Conservation (phyloP, 83 land plant genomes). For the Picea abies region DNA sequence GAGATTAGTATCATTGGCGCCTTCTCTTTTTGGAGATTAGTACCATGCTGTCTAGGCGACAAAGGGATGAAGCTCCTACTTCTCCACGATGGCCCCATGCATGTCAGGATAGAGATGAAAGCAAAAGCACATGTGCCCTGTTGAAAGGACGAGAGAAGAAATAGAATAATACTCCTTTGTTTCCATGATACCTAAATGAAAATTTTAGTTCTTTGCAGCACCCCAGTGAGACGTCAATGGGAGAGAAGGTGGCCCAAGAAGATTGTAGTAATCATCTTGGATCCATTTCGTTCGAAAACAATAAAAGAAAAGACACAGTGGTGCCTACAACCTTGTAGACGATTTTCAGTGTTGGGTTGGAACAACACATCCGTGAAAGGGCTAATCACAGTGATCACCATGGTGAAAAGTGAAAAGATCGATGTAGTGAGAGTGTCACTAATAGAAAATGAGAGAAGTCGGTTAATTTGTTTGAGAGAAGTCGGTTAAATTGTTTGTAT, state of each 20-base stretch:
- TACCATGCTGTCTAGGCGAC: not conserved
- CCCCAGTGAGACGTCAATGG: not conserved
- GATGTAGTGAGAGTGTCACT: not conserved
- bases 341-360: too few species aligned
- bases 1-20: not conserved
- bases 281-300: not conserved
- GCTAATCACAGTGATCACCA: not conserved
- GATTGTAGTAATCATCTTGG: not conserved
- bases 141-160: not conserved
- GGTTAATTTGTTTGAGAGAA: not conserved
- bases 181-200: not conserved
- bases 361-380: too few species aligned
- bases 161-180: not conserved
- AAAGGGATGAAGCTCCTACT: not conserved
- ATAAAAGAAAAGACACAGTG: not conserved
- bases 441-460: not conserved
- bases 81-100: not conserved
- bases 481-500: not conserved
- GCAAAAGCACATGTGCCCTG: not conserved
- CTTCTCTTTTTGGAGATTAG: not conserved
- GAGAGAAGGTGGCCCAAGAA: not conserved
- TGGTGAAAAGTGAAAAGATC: not conserved
- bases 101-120: not conserved
- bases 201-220: not conserved
- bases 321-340: too few species aligned